Percentiles rank a stretch among this genome's conserved stretches.
These are phyloP conservation scores for Hypoxylon sp. DNA, from an alignment of 2,329 filamentous ascomycete genomes.

Conservation along the genomic window DNA sequence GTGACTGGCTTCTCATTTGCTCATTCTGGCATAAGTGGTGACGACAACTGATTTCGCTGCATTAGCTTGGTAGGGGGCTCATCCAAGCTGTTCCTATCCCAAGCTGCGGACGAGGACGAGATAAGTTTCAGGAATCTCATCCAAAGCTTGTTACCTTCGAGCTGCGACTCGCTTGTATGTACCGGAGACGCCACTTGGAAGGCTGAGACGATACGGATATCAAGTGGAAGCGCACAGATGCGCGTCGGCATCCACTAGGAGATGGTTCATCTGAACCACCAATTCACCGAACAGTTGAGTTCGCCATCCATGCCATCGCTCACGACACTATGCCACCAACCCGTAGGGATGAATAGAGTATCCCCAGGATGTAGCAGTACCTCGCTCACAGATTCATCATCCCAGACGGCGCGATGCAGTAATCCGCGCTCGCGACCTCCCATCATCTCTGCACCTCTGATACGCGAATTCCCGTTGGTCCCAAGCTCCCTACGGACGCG, in stretches of 20 bases:
- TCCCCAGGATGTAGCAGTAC: slow-evolving; percentile 70
- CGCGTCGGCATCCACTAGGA: not conserved
- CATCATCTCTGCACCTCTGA: slow-evolving; percentile 93
- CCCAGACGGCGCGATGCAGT: slow-evolving; percentile 78
- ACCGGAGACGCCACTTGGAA: not conserved
- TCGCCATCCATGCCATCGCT: slow-evolving; percentile 58
- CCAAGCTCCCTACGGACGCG: slow-evolving; percentile 54
- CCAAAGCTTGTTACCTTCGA: not conserved
- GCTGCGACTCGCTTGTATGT: not conserved
- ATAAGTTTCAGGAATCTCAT: not conserved
- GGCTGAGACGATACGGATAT: not conserved
- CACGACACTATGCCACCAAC: slow-evolving; percentile 88
- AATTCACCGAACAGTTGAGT: slow-evolving; percentile 66
- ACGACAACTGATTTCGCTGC: too few relatives aligned
- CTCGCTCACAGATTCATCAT: slow-evolving; percentile 52
- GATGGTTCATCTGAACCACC: slow-evolving; percentile 77
- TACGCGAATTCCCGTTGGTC: slow-evolving; percentile 51
- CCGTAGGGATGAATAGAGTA: slow-evolving; percentile 78
- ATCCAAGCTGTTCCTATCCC: too few relatives aligned
- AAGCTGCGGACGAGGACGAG: not conserved
- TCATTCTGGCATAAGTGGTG: too few relatives aligned
- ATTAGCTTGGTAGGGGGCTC: too few relatives aligned
- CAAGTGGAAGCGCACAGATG: not conserved
- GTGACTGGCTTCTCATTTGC: too few relatives aligned
- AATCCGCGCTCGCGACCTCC: slow-evolving; percentile 72